Percentiles rank a stretch among this genome's conserved stretches.
These are phyloP conservation scores for Trichophyton rubrum DNA, from an alignment of 2,329 filamentous ascomycete genomes.

Conservation along the genomic window DNA sequence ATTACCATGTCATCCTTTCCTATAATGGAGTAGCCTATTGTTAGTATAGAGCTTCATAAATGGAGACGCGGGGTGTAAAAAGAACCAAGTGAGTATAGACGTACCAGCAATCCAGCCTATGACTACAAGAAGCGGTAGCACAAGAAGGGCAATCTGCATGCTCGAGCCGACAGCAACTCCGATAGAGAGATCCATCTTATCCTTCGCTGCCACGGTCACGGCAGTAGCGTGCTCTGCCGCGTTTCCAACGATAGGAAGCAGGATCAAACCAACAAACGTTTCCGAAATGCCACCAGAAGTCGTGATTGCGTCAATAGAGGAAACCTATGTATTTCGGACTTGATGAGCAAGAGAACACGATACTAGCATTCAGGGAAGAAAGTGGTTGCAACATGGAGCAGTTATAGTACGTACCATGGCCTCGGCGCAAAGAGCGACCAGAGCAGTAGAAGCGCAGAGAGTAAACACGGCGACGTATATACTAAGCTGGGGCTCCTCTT, in stretches of 20 bases:
- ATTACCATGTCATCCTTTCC: constrained; percentile 45
- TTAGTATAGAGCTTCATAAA: not conserved
- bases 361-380: too few species aligned
- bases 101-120: constrained; percentile 47
- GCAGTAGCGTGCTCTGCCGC: constrained; percentile 55
- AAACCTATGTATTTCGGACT: not conserved
- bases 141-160: constrained; percentile 53
- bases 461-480: constrained; percentile 55
- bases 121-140: constrained; percentile 48
- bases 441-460: constrained; percentile 58
- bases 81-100: constrained; percentile 5
- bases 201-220: constrained; percentile 49
- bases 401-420: not conserved
- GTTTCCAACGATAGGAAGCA: constrained; percentile 54
- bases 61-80: not conserved
- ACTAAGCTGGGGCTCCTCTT: constrained; percentile 58
- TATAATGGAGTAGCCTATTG: constrained; percentile 8
- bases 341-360: not conserved
- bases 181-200: constrained; percentile 57
- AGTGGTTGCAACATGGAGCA: too few species aligned
- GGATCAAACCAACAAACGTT: constrained; percentile 51
- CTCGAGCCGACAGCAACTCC: constrained; percentile 53
- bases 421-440: constrained; percentile 66
- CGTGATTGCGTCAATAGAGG: constrained; percentile 36
- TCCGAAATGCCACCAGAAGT: constrained; percentile 38